Evolutionary conservation across 1,139 yeast species (phyloP), one percentile per base, ranked within the genome.

Genomic region (Pichia sorboxylosa): DNA sequence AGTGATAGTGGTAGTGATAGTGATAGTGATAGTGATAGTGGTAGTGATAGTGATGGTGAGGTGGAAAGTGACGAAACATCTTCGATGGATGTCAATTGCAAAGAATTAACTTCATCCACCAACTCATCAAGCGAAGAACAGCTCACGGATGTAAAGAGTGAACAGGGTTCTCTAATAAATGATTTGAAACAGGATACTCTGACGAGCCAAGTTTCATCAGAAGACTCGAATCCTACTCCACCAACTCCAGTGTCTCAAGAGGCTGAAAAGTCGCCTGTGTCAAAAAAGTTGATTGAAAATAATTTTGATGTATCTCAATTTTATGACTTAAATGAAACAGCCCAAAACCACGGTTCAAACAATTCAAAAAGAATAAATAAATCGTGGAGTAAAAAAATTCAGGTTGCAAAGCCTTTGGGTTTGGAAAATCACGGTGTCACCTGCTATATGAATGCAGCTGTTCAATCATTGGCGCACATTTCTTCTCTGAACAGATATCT

Each of bases 371-470:
- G 73, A 41, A 74, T 72, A 21, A 52, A 60, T 36, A 79, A 79
- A 50, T 72, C 69, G 42, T 78, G 90, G 83, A 64, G 73, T 40
- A 51, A 57, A 42, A 57, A 68, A 36, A 48, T 57, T 5, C 46
- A 47, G 26, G 47, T 58, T 29, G 62, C 66, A 20, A 47, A 45
- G 7, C 93, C 96, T 1, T 63, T 76, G 17, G 98, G 98, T 0
- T 63, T 90, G 34, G 57, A 82, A 36, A 90, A 90, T 54, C 87
- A 80, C 43, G 97, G 97, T 19, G 97, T 90, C 27, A 90, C 97
- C 4, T 90, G 98, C 54, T 90, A 87, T 56, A 85, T 90, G 73
- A 90, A 90, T 54, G 78, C 95, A 2, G 97, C 96, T 3, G 76
- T 90, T 28, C 98, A 90, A 58, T 75, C 93, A 1, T 60, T 90